Percentiles rank a stretch among this genome's conserved stretches.
Conservation (phyloP, 2,329 filamentous ascomycete genomes). For the Pestalotiopsis sp. region DNA sequence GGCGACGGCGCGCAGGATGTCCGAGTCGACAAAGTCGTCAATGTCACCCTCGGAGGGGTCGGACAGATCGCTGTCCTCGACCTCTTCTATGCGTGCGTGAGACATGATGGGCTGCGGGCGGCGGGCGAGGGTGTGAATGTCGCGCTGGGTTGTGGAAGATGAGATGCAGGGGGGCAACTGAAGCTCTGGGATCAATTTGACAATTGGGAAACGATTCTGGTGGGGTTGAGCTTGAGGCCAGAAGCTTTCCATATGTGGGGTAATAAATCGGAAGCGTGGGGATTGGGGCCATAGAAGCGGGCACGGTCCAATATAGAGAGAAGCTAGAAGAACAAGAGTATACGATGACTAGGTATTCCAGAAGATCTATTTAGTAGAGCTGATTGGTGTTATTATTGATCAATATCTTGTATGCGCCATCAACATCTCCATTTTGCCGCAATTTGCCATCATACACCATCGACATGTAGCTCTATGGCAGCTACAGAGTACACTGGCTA, state of each 20-base stretch:
- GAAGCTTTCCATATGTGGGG: background rate
- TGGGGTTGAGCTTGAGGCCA: background rate
- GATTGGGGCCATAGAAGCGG: background rate
- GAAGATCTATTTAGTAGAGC: too few species aligned
- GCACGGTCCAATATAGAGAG: background rate
- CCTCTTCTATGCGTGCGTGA: constrained; percentile 88
- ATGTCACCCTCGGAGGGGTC: constrained; percentile 90
- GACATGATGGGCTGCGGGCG: constrained; percentile 60
- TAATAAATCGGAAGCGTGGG: background rate
- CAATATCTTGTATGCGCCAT: too few species aligned
- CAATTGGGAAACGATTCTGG: background rate
- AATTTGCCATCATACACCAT: too few species aligned
- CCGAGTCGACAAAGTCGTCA: constrained; percentile 60
- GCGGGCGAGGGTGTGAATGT: background rate
- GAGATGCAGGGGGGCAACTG: background rate
- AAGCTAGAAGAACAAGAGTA: background rate
- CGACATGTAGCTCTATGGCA: too few species aligned
- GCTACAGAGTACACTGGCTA: too few species aligned
- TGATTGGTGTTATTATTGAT: too few species aligned
- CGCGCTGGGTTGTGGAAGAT: background rate
- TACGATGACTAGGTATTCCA: background rate
- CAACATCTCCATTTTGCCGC: too few species aligned
- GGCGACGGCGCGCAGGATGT: constrained; percentile 53
- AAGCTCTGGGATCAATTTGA: background rate
- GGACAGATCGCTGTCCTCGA: constrained; percentile 73